Conservation (phyloP, 2,329 filamentous ascomycete genomes). For the Phyllosticta citrichinensis region DNA sequence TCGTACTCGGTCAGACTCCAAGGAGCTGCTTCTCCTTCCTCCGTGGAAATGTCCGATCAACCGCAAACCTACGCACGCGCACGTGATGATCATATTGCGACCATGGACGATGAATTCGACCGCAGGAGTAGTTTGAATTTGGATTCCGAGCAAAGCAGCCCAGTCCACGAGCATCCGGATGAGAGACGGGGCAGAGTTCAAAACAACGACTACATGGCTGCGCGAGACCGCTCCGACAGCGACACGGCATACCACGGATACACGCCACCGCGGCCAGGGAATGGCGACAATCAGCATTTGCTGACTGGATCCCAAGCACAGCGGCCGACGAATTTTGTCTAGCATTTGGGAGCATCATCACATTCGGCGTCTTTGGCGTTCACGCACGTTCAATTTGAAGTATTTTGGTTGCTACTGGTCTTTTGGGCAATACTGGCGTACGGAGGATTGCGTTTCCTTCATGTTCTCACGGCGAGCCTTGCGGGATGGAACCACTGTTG, state of each 20-base stretch:
- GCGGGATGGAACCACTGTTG: not conserved
- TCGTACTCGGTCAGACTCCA: slow-evolving; percentile 24
- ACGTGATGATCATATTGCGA: not conserved
- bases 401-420: not conserved
- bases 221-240: slow-evolving; percentile 2
- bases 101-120: slow-evolving; percentile 9
- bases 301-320: not conserved
- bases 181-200: slow-evolving; percentile 7
- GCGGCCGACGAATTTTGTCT: not conserved
- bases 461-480: not conserved
- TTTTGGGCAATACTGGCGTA: not conserved
- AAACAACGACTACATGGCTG: slow-evolving; percentile 1
- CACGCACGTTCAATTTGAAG: not conserved
- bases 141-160: slow-evolving; percentile 6
- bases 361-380: not conserved
- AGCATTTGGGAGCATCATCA: not conserved
- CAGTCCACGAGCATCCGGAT: slow-evolving; percentile 5
- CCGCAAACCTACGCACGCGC: not conserved
- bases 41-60: slow-evolving; percentile 8
- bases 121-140: slow-evolving; percentile 2
- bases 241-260: slow-evolving; percentile 2
- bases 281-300: not conserved
- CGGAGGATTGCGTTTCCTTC: not conserved
- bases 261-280: not conserved
- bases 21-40: not conserved